Evolutionary conservation across 768 basidiomycete genomes (phyloP), one percentile per base, ranked within the genome.

Genomic region (Boletus rufocinnamomeus): DNA sequence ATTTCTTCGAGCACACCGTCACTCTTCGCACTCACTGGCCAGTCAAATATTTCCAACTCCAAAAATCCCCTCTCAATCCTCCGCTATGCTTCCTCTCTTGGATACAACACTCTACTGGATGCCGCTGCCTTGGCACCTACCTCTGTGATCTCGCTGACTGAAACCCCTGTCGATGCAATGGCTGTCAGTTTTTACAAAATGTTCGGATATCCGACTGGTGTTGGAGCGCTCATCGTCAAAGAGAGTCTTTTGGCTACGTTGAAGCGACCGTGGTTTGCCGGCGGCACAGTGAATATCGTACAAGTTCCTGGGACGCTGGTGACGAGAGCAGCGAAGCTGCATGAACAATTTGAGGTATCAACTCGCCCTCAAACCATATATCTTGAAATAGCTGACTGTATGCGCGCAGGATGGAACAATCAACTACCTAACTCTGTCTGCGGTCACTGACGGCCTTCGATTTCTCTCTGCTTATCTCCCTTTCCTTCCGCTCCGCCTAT

Each of bases 141-240:
- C 2, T 84, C 89, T 9, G 67, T 76, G 19, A 80, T 93, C 54
- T 88, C 88, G 14, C 76, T 94, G 16, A 72, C 80, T 1, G 82
- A 86, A 52, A 80, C 79, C 32, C 83, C 86, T 5, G 86, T 91
- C 13, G 92, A 94, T 70, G 91, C 91, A 1, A 85, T 92, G 81
- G 90, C 86, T 0, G 68, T 94, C 53, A 90, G 88, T 45, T 92
- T 93, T 66, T 94, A 94, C 75, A 94, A 94, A 65, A 92, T 93
- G 88, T 91, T 92, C 62, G 91, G 91, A 35, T 93, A 86, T 64
- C 91, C 91, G 13, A 93, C 91, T 0, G 91, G 91, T 9, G 83
- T 93, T 44, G 91, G 92, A 37, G 90, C 90, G 14, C 77, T 94
- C 6, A 71, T 94, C 30, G 86, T 88, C 45, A 88, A 85, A 69